These are phyloP conservation scores for Entomortierella beljakovae DNA, from an alignment of 192 early-diverging fungal species.

Conservation along the genomic window DNA sequence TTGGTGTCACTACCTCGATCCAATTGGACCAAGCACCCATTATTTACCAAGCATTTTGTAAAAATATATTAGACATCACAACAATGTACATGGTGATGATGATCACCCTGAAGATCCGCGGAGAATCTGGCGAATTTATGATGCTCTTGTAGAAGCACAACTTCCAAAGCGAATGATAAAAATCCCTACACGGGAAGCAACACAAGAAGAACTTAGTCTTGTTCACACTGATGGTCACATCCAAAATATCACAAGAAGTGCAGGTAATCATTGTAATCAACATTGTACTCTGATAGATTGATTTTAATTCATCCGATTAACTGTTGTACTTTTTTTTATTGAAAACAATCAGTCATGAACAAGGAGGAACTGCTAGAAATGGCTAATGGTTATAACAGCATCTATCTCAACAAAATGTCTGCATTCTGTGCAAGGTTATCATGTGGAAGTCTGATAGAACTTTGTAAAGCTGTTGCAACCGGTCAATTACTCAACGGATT, in stretches of 20 bases:
- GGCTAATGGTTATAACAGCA: conserved; percentile 66
- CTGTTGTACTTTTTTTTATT: neutral
- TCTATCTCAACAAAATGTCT: conserved; percentile 77
- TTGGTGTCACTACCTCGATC: too few species aligned
- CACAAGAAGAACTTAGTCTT: conserved; percentile 62
- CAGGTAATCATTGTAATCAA: too few species aligned
- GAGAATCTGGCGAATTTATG: conserved; percentile 75
- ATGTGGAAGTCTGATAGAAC: conserved; percentile 79
- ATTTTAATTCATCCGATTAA: neutral
- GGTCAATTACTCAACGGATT: conserved; percentile 80
- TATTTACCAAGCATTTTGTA: neutral
- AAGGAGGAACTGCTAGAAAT: conserved; percentile 62
- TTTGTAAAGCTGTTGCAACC: conserved; percentile 75
- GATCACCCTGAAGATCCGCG: conserved; percentile 82
- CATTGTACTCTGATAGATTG: neutral
- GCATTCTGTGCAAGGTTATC: conserved; percentile 75
- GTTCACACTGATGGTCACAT: conserved; percentile 68
- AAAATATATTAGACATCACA: conserved; percentile 63
- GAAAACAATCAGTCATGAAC: conserved; percentile 45
- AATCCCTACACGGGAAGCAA: conserved; percentile 60
- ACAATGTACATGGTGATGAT: conserved; percentile 66
- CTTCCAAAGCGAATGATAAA: conserved; percentile 61
- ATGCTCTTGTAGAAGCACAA: conserved; percentile 60
- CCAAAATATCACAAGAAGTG: conserved; percentile 55
- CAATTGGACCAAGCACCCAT: too few species aligned